phyloP scores from a whole-genome alignment of 2,329 filamentous ascomycete genomes.

The Trichoderma polysporum region DNA sequence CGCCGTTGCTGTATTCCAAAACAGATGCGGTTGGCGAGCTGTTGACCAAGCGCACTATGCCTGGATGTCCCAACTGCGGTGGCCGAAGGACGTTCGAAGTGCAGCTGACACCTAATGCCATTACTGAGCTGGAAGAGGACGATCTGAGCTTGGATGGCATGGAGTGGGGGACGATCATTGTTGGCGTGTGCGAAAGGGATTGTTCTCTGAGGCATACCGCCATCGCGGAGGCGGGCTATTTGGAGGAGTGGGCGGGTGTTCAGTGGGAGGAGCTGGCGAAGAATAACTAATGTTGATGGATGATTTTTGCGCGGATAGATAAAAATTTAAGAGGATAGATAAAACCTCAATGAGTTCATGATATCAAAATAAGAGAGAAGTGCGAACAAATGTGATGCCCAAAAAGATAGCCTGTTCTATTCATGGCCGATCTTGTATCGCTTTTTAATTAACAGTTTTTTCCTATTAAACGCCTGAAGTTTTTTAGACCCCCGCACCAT shows the following conservation, averaged over 20 bases:
- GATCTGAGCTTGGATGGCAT: slow-evolving; percentile 76
- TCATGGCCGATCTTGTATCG: slow-evolving; percentile 33
- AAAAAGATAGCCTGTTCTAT: slow-evolving; percentile 32
- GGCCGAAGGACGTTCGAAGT: slow-evolving; percentile 79
- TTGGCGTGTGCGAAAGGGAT: slow-evolving; percentile 80
- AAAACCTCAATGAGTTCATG: neutral
- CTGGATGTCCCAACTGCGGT: slow-evolving; percentile 75
- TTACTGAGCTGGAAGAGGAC: slow-evolving; percentile 81
- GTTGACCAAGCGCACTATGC: slow-evolving; percentile 59
- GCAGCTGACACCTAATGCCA: slow-evolving; percentile 88
- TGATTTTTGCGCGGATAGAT: neutral
- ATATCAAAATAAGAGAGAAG: slow-evolving; percentile 24
- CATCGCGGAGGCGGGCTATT: slow-evolving; percentile 68
- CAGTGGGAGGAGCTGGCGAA: slow-evolving; percentile 84
- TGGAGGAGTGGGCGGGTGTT: slow-evolving; percentile 96
- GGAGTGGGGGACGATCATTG: slow-evolving; percentile 95
- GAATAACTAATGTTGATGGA: slow-evolving; percentile 29
- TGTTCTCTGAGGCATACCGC: slow-evolving; percentile 63
- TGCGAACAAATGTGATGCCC: slow-evolving; percentile 5
- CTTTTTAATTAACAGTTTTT: slow-evolving; percentile 34
- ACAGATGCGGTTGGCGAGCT: slow-evolving; percentile 70
- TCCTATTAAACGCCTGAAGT: slow-evolving; percentile 38
- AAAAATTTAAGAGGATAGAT: neutral
- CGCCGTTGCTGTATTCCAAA: slow-evolving; percentile 77
- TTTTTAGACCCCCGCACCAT: slow-evolving; percentile 35